Base-by-base conservation (phyloP, 306 rosid species). In the Prosopis cineraria region DNA sequence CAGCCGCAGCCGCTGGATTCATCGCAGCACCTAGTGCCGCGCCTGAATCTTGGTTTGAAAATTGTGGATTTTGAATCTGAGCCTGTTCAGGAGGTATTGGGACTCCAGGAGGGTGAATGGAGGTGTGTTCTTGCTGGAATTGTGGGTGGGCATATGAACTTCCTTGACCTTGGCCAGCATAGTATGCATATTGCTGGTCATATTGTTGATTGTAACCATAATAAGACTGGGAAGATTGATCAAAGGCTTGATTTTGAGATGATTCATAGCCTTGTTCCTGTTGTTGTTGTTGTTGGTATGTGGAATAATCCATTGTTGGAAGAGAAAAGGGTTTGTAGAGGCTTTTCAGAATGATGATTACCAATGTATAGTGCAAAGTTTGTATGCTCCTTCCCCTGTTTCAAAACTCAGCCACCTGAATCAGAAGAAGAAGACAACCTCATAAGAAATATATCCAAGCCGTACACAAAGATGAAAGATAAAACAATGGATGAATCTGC, bases 71-170 rank as follows among this genome's bases (percentile, higher is more conserved):
- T 37, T 24, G 77, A 47, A 39, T 19, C 37, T 73, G 79, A 13
- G 39, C 17, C 25, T 75, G 72, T 34, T 52, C 69, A 2, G 62
- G 36, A n/a, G 39, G 68, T 79, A 78, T 12, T 17, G 86, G 88
- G 44, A 82, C 80, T 1, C 89, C 89, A 55, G 84, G 89, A 34
- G 89, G 89, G 68, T 85, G 82, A 82, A 85, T 78, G 16, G 89
- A 76, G 22, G 71, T 7, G 40, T 82, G 12, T 41, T 85, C 80
- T 14, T 81, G 58, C 27, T 82, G 89, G 24, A 31, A 72, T 5
- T 79, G 79, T 25, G 40, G 74, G 12, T 68, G 72, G 43, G 81
- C 19, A 59, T 66, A 55, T 25, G 65, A n/a, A 70, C 19, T 70
- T 10, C 17, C 41, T 55, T 72, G 41, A 31, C 19, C 62, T 20